phyloP scores from a whole-genome alignment of 495 filamentous ascomycete species.

The Daldinia decipiens region DNA sequence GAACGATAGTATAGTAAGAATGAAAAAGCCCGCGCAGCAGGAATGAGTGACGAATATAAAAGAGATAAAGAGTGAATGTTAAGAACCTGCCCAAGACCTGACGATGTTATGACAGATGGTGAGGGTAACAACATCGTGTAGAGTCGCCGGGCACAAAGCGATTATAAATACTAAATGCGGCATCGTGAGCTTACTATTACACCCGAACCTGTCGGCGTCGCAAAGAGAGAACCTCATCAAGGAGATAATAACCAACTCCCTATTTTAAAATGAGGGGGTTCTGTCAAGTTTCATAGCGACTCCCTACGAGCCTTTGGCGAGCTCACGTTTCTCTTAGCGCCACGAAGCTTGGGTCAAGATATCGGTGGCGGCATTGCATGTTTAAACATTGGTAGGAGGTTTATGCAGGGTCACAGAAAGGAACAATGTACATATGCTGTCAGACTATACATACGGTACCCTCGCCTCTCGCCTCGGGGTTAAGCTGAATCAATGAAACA shows the following conservation, averaged over 20 bases:
- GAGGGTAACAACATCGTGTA: constrained; percentile 11
- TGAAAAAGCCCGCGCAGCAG: constrained; percentile 33
- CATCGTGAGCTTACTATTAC: constrained; percentile 16
- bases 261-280: constrained; percentile 42
- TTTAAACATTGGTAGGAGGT: constrained; percentile 10
- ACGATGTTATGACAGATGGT: constrained; percentile 8
- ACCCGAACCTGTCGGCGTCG: constrained; percentile 6
- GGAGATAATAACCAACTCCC: constrained; percentile 14
- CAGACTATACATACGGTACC: no score
- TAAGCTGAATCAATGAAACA: constrained; percentile 27
- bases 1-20: constrained; percentile 17
- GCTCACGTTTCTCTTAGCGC: constrained; percentile 26
- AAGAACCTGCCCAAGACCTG: constrained; percentile 22
- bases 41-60: constrained; percentile 17
- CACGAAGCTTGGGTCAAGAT: constrained; percentile 2
- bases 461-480: not conserved
- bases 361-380: constrained; percentile 11
- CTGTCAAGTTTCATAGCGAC: constrained; percentile 39
- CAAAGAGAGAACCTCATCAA: constrained; percentile 10
- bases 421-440: not conserved
- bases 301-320: constrained; percentile 27
- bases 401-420: constrained; percentile 4
- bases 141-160: not conserved
- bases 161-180: constrained; percentile 15
- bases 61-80: constrained; percentile 10